These are phyloP conservation scores for Ceratobasidium sp. DNA, from an alignment of 1,284 basidiomycete species.

Conservation along the genomic window DNA sequence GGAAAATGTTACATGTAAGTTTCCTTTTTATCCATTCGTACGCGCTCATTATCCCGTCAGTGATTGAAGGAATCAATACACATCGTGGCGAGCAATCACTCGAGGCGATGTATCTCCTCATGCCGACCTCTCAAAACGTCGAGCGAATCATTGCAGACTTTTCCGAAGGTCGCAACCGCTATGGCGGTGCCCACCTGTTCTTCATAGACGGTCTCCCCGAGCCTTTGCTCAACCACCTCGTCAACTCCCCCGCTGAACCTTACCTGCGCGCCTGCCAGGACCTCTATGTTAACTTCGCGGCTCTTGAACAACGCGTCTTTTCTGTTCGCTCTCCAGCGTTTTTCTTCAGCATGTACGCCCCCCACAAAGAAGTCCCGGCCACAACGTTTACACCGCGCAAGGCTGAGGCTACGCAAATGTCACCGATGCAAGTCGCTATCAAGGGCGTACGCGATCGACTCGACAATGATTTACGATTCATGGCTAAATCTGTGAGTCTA, in stretches of 20 bases:
- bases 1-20: conserved; percentile 91
- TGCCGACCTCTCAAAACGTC: conserved; percentile 93
- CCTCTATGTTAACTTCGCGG: conserved; percentile 89
- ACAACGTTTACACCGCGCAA: conserved; percentile 32
- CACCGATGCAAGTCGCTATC: conserved; percentile 61
- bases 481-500: conserved; percentile 63
- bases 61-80: conserved; percentile 77
- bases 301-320: conserved; percentile 83
- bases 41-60: conserved; percentile 53
- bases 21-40: conserved; percentile 6
- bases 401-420: conserved; percentile 34
- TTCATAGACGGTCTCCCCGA: conserved; percentile 91
- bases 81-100: conserved; percentile 79
- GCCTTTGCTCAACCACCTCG: conserved; percentile 73
- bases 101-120: conserved; percentile 92
- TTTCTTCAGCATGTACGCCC: conserved; percentile 87
- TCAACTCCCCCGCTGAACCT: conserved; percentile 72
- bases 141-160: conserved; percentile 91
- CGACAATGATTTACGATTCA: conserved; percentile 83
- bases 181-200: conserved; percentile 89
- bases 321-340: conserved; percentile 74
- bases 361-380: conserved; percentile 67
- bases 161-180: conserved; percentile 68
- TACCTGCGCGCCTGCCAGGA: conserved; percentile 77
- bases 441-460: conserved; percentile 60